Conservation (phyloP, 108 stramenopile genomes). For the Aurantiochytrium sp. region DNA sequence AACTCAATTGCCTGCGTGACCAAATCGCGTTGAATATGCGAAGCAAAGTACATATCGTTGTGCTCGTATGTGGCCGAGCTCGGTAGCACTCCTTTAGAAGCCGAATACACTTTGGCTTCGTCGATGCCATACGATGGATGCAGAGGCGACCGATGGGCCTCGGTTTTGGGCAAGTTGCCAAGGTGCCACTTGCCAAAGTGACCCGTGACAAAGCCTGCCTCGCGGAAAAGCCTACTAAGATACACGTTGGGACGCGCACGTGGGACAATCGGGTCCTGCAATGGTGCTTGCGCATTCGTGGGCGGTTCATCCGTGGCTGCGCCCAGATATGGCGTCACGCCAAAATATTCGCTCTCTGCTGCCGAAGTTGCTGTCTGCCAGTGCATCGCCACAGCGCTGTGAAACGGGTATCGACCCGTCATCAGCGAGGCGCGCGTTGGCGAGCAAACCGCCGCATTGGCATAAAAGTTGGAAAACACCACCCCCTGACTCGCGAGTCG, state of each 20-base stretch:
- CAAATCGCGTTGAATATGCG: background rate
- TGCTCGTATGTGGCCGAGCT: background rate
- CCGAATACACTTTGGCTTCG: background rate
- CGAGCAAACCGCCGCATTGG: background rate
- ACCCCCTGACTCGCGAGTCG: background rate
- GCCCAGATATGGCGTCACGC: background rate
- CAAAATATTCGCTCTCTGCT: background rate
- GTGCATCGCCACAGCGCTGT: background rate
- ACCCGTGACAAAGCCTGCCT: background rate
- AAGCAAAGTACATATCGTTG: background rate
- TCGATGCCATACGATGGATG: background rate
- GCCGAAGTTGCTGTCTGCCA: background rate
- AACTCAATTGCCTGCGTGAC: background rate
- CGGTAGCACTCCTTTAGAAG: background rate
- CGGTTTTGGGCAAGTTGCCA: background rate
- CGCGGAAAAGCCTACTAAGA: background rate
- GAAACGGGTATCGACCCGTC: background rate
- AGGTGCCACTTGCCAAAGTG: slow-evolving; percentile 1
- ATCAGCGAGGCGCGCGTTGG: background rate
- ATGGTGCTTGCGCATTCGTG: background rate
- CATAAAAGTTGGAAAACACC: background rate
- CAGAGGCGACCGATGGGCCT: background rate
- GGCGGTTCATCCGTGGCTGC: background rate
- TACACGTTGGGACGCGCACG: background rate
- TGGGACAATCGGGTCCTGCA: too few species aligned